Conservation (phyloP, 2,329 filamentous ascomycete species). For the Penicillium sp. region DNA sequence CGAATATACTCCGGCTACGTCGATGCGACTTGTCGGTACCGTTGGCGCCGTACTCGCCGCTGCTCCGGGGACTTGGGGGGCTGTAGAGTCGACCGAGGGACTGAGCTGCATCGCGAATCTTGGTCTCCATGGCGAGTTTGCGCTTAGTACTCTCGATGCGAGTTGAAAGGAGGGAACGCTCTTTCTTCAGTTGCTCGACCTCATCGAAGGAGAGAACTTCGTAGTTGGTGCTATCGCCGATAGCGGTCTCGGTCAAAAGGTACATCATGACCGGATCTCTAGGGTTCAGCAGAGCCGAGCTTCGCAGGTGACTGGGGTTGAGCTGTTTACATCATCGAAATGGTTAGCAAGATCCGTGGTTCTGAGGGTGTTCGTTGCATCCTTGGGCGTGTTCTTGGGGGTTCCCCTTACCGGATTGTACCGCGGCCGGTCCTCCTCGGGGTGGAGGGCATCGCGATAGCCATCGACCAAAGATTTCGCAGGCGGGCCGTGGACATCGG, state of each 20-base stretch:
- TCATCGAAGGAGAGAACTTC: slow-evolving; percentile 90
- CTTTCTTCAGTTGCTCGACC: slow-evolving; percentile 89
- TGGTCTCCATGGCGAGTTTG: slow-evolving; percentile 86
- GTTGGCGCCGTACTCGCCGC: slow-evolving; percentile 45
- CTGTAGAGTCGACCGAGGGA: slow-evolving; percentile 83
- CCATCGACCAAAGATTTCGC: slow-evolving; percentile 62
- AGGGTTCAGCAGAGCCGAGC: slow-evolving; percentile 48
- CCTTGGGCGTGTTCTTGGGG: neutral
- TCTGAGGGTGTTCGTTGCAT: neutral
- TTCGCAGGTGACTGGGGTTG: slow-evolving; percentile 50
- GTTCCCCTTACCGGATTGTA: slow-evolving; percentile 62
- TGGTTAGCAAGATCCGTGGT: slow-evolving; percentile 8
- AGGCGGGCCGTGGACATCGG: slow-evolving; percentile 41
- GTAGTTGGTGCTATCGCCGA: slow-evolving; percentile 84
- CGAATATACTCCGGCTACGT: slow-evolving; percentile 60
- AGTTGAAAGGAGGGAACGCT: slow-evolving; percentile 72
- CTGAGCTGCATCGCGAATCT: slow-evolving; percentile 89
- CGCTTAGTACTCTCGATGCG: slow-evolving; percentile 82
- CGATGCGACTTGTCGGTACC: slow-evolving; percentile 54
- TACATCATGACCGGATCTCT: slow-evolving; percentile 79
- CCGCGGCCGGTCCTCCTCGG: slow-evolving; percentile 60
- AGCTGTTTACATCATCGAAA: slow-evolving; percentile 52
- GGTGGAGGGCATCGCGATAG: slow-evolving; percentile 63
- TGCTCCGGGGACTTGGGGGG: slow-evolving; percentile 62
- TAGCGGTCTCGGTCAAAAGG: slow-evolving; percentile 88